phyloP scores from a whole-genome alignment of 2,329 filamentous ascomycete genomes.

The Lojkania enalia region DNA sequence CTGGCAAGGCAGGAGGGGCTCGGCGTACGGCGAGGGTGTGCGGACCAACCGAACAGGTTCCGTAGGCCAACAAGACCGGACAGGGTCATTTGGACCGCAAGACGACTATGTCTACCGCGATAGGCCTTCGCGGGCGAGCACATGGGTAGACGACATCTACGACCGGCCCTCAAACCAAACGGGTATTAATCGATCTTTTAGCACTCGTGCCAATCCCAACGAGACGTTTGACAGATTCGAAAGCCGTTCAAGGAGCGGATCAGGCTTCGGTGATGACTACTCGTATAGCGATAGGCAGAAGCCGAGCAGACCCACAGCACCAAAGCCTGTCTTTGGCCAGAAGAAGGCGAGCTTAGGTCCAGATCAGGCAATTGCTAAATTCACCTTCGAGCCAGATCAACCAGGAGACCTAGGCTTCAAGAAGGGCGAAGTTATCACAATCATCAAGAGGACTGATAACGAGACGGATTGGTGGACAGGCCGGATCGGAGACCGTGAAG shows the following conservation, averaged over 20 bases:
- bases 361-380: slow-evolving; percentile 88
- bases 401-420: slow-evolving; percentile 92
- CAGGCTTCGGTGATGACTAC: slow-evolving; percentile 54
- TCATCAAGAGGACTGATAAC: slow-evolving; percentile 91
- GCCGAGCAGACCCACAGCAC: slow-evolving; percentile 79
- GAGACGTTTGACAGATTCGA: slow-evolving; percentile 56
- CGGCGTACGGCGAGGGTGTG: slow-evolving; percentile 69
- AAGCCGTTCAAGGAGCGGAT: slow-evolving; percentile 41
- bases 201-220: slow-evolving; percentile 51
- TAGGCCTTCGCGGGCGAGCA: slow-evolving; percentile 64
- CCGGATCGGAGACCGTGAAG: slow-evolving; percentile 78
- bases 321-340: slow-evolving; percentile 79
- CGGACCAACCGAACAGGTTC: slow-evolving; percentile 55
- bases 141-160: slow-evolving; percentile 77
- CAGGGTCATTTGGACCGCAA: slow-evolving; percentile 31
- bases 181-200: slow-evolving; percentile 54
- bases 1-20: slow-evolving; percentile 76
- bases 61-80: slow-evolving; percentile 13
- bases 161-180: slow-evolving; percentile 55
- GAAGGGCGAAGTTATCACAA: slow-evolving; percentile 95
- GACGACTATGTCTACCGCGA: slow-evolving; percentile 58
- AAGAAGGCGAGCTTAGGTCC: slow-evolving; percentile 51
- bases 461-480: slow-evolving; percentile 99
- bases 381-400: slow-evolving; percentile 92
- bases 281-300: slow-evolving; percentile 60